These are phyloP conservation scores for Trichoderma orchidacearum DNA, from an alignment of 495 filamentous ascomycete genomes.

Conservation along the genomic window DNA sequence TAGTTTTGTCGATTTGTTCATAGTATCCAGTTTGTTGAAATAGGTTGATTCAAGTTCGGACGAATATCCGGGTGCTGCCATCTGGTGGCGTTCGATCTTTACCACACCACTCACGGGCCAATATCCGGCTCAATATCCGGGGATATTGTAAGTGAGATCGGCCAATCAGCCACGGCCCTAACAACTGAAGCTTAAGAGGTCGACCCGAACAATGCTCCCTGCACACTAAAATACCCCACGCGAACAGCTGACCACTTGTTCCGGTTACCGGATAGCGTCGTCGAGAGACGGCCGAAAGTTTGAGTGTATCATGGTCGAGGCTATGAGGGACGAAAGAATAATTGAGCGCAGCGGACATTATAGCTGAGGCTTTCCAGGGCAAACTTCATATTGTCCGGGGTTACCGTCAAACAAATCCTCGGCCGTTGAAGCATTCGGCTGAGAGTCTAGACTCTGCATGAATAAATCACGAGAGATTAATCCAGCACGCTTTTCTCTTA, in stretches of 20 bases:
- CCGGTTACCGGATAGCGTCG: background rate
- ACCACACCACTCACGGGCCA: background rate
- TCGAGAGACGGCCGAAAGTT: background rate
- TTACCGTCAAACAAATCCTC: background rate
- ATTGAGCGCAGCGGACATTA: no score
- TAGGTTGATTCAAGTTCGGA: background rate
- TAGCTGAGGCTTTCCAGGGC: no score
- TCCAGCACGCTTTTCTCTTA: background rate
- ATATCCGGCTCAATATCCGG: conserved; percentile 1
- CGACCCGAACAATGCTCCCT: background rate
- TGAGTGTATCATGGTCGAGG: no score
- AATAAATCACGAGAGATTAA: background rate
- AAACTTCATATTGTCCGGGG: background rate
- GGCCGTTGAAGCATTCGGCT: background rate
- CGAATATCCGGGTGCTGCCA: background rate
- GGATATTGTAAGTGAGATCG: background rate
- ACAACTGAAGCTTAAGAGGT: background rate
- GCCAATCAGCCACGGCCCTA: background rate
- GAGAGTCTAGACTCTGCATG: background rate
- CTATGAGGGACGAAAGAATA: no score
- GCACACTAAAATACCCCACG: background rate
- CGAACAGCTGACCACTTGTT: background rate
- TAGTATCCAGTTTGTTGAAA: no score
- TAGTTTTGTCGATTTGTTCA: no score
- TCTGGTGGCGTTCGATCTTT: background rate